Evolutionary conservation across 148 eudicot genomes (phyloP).

Genomic region (Rhododendron griersonianum): DNA sequence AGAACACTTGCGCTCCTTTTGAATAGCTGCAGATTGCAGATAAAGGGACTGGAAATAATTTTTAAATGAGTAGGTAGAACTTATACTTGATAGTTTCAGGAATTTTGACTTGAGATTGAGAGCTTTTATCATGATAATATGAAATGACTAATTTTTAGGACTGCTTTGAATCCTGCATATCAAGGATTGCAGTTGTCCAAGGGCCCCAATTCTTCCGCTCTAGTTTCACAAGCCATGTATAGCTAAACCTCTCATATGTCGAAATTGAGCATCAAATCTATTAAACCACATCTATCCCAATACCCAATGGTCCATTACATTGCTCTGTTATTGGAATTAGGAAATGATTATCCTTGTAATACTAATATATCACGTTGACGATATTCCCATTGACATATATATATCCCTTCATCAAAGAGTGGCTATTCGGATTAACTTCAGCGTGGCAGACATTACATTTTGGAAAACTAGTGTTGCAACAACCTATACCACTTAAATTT

Average conservation of each 20-base stretch:
- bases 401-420: background rate
- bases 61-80: background rate
- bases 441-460: background rate
- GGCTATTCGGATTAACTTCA: background rate
- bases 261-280: background rate
- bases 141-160: background rate
- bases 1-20: background rate
- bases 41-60: background rate
- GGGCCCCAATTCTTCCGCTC: background rate
- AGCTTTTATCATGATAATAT: background rate
- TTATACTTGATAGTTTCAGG: background rate
- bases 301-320: background rate
- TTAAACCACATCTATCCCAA: background rate
- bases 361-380: background rate
- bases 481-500: background rate
- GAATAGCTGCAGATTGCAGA: background rate
- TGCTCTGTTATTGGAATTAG: too few relatives aligned
- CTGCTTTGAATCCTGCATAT: background rate
- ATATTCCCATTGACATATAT: background rate
- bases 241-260: background rate
- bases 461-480: background rate
- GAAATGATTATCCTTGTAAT: background rate
- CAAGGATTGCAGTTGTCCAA: background rate
- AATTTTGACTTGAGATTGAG: background rate
- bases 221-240: background rate